Percentiles rank a stretch among this genome's conserved stretches.
These are phyloP conservation scores for Annona cherimola DNA, from an alignment of 164 flowering plant species.

Conservation along the genomic window DNA sequence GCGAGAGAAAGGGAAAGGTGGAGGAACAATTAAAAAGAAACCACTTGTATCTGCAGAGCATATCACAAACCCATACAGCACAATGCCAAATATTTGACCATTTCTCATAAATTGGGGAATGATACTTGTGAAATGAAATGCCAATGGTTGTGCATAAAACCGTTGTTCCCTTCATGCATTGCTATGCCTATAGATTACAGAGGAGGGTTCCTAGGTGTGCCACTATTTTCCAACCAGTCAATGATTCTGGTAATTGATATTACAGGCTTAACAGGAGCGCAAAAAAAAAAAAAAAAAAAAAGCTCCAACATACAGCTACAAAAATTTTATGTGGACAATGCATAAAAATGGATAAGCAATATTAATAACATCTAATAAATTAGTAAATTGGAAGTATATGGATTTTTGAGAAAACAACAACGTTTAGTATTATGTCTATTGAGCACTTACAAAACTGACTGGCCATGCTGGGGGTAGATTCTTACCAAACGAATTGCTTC, in stretches of 20 bases:
- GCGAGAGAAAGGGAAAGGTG: background rate
- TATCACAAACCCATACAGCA: background rate
- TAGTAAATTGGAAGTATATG: background rate
- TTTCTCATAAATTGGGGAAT: background rate
- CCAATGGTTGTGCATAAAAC: background rate
- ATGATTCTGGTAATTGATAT: background rate
- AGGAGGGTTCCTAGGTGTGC: background rate
- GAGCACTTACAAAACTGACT: background rate
- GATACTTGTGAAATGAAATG: background rate
- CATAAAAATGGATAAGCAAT: background rate
- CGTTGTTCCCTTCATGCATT: background rate
- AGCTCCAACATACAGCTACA: background rate
- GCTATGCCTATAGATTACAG: background rate
- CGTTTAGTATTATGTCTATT: background rate
- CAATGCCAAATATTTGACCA: background rate
- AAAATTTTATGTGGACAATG: background rate
- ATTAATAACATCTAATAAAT: background rate
- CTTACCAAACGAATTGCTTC: slow-evolving; percentile 96
- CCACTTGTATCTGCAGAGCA: background rate
- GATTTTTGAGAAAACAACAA: background rate
- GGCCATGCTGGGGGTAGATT: background rate
- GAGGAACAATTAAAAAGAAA: too few relatives aligned
- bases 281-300: background rate
- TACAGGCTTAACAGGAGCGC: background rate
- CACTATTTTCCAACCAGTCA: background rate